Conservation (phyloP, 768 basidiomycete species). For the Russula emetica region DNA sequence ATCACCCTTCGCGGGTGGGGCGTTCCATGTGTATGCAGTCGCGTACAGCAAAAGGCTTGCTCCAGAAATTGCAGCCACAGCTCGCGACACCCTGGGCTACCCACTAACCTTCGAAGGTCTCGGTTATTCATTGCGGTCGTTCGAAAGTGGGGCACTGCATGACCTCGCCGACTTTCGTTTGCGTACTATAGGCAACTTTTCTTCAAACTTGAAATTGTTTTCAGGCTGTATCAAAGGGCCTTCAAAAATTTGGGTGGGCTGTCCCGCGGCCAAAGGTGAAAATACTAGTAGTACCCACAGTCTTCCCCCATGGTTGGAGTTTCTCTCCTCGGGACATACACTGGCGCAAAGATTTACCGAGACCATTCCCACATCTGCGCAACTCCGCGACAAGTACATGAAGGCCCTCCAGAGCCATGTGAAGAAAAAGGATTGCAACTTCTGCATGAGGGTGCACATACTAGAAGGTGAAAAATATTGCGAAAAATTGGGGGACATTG, state of each 20-base stretch:
- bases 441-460: conserved; percentile 9
- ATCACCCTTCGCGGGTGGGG: not conserved
- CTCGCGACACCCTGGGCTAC: not conserved
- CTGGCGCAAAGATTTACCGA: not conserved
- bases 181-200: no score
- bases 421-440: not conserved
- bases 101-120: not conserved
- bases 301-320: not conserved
- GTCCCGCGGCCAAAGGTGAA: no score
- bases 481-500: not conserved
- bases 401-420: not conserved
- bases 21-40: not conserved
- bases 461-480: conserved; percentile 8
- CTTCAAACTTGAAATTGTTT: not conserved
- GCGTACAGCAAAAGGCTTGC: no score
- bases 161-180: not conserved
- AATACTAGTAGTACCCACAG: no score
- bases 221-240: not conserved
- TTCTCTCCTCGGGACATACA: not conserved
- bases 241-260: conserved; percentile 5
- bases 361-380: not conserved
- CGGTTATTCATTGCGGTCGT: not conserved
- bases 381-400: not conserved
- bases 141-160: not conserved
- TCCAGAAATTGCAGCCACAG: not conserved